Conservation (phyloP, 345 rosid species). For the Alliaria petiolata region DNA sequence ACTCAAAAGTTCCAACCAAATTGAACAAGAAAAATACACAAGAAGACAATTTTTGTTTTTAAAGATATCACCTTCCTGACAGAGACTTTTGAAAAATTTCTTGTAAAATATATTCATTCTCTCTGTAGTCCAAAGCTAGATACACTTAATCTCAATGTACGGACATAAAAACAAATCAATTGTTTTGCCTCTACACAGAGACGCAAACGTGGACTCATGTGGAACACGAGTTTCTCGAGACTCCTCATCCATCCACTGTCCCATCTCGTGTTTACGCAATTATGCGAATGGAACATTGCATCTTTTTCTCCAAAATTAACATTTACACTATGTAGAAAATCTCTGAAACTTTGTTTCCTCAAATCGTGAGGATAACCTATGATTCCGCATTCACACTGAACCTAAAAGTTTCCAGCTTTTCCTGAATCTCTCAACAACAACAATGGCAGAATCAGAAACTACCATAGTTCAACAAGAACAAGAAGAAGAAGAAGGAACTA, state of each 20-base stretch:
- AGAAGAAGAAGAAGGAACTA: background rate
- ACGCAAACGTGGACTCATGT: conserved; percentile 22
- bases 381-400: too few species aligned
- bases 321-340: too few species aligned
- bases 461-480: background rate
- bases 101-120: too few species aligned
- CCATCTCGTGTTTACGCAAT: conserved; percentile 4
- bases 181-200: background rate
- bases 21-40: too few species aligned
- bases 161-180: background rate
- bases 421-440: background rate
- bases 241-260: conserved; percentile 11
- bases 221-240: conserved; percentile 22
- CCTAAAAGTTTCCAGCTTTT: background rate
- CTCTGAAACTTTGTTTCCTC: too few species aligned
- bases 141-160: background rate
- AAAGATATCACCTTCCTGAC: too few species aligned
- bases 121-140: too few species aligned
- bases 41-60: too few species aligned
- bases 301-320: background rate
- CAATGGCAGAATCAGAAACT: conserved; percentile 7
- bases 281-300: background rate
- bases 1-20: too few species aligned
- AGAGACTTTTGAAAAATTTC: too few species aligned
- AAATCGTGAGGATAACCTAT: too few species aligned